Percentiles rank a stretch among this genome's conserved stretches.
These are phyloP conservation scores for Globisporangium spiculum DNA, from an alignment of 352 stramenopile genomes.

Conservation along the genomic window DNA sequence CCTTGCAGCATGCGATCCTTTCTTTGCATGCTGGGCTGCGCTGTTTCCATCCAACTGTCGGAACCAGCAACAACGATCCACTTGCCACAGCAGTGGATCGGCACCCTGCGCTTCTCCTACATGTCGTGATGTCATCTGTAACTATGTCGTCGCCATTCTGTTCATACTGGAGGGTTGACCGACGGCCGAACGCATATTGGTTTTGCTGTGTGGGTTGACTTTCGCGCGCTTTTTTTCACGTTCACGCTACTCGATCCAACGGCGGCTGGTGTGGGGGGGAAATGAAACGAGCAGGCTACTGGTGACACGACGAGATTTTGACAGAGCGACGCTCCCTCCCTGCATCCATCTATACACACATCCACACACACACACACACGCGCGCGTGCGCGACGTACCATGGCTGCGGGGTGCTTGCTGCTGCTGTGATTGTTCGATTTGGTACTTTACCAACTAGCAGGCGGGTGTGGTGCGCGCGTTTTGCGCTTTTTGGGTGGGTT, in stretches of 20 bases:
- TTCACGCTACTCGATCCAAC: not conserved
- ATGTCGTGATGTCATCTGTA: not conserved
- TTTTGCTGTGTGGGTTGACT: conserved; percentile 5
- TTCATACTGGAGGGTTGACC: not conserved
- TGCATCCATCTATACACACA: conserved; percentile 1
- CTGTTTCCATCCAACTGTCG: not conserved
- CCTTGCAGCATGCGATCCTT: not conserved
- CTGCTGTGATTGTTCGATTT: conserved; percentile 20
- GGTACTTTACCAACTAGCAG: conserved; percentile 26
- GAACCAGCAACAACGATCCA: not conserved
- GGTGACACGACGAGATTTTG: not conserved
- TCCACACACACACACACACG: not conserved
- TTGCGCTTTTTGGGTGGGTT: not conserved
- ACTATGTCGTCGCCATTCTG: not conserved
- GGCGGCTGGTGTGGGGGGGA: not conserved
- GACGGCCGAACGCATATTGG: not conserved
- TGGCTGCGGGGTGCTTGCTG: conserved; percentile 13
- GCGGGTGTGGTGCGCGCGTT: conserved; percentile 6
- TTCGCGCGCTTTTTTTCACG: not conserved
- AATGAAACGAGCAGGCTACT: not conserved
- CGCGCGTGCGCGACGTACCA: conserved; percentile 15
- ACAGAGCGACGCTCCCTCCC: not conserved
- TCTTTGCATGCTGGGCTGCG: not conserved
- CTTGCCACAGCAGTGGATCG: not conserved
- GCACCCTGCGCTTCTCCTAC: not conserved